Base-by-base conservation (phyloP, 805 yeast genomes). In the Lipomyces japonicus region DNA sequence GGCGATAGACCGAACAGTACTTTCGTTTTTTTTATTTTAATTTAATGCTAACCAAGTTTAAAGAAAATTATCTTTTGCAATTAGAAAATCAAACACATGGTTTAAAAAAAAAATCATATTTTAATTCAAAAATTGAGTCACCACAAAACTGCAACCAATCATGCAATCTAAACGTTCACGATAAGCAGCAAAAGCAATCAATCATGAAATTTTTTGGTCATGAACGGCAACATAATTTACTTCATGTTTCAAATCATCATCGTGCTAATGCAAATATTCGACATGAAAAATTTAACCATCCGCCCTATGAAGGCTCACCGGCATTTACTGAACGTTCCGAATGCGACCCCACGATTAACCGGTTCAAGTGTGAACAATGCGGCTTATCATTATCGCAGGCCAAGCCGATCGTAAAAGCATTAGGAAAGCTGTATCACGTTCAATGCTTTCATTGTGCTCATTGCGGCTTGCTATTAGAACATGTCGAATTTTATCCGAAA, bases 361-460 rank as follows among this genome's bases (percentile, higher is more conserved):
- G 6, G 4, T 43, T 41, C 22, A 31, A 23, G n/a, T 57, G 60
- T 40, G 44, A 44, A 4, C 35, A 23, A 24, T 56, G 60, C 36
- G 40, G 32, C 24, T n/a, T 21, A 12, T 42, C 54, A 16, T 28
- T 55, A 7, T 37, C 45, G 21, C 35, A 53, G 4, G 41, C 51
- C 4, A 38, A 46, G 18, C 45, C 50, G 10, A 40, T 57, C 4
- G 34, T 57, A n/a, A 48, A 37, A 12, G 57, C 61, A 4, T n/a
- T 51, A 26, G 57, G 57, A 6, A 42, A 48, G 10, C 40, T 38
- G 31, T 53, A 48, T 23, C 61, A 58, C 24, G 57, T 59, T 2
- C 39, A 42, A 9, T 58, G 61, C 40, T 58, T 58, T 35, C 39
- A 42, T 6, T 58, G 61, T 39, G 39, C 44, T 4, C 48, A 54